Conservation (phyloP, 192 early-diverging fungal genomes). For the Oehlia diaphana region DNA sequence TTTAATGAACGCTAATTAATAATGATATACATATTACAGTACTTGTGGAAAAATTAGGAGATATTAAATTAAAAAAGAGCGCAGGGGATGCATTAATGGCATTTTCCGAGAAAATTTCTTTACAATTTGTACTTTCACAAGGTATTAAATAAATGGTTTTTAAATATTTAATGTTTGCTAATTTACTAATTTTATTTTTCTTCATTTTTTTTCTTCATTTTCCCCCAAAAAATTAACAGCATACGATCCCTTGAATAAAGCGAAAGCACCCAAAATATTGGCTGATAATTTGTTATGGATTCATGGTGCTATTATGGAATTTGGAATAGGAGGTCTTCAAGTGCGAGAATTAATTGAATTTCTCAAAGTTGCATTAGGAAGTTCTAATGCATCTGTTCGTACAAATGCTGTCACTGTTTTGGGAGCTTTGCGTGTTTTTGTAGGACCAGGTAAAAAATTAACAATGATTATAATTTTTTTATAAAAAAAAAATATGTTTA, state of each 20-base stretch:
- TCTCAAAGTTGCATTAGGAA: slow-evolving; percentile 77
- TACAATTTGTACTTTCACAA: slow-evolving; percentile 82
- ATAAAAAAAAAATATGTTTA: too few relatives aligned
- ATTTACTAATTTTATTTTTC: background rate
- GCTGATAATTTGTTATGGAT: slow-evolving; percentile 90
- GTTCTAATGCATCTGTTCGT: slow-evolving; percentile 82
- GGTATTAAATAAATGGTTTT: slow-evolving; percentile 21
- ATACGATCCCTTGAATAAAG: slow-evolving; percentile 73
- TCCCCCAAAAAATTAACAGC: slow-evolving; percentile 31
- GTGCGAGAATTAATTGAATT: slow-evolving; percentile 82
- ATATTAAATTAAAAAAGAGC: slow-evolving; percentile 89
- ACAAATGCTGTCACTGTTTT: slow-evolving; percentile 78
- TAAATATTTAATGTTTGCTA: background rate
- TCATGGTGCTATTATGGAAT: slow-evolving; percentile 80
- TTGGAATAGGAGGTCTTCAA: slow-evolving; percentile 81
- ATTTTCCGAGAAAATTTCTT: slow-evolving; percentile 72
- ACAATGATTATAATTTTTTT: background rate
- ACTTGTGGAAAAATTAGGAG: slow-evolving; percentile 90
- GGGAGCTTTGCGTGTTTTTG: slow-evolving; percentile 77
- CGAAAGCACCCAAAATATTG: slow-evolving; percentile 89
- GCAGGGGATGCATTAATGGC: slow-evolving; percentile 77
- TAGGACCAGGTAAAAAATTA: slow-evolving; percentile 66
- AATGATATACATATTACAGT: slow-evolving; percentile 37
- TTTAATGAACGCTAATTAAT: background rate
- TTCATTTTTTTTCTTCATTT: background rate